Evolutionary conservation across 2,329 filamentous ascomycete genomes (phyloP).

Genomic region (Stemphylium vesicarium): DNA sequence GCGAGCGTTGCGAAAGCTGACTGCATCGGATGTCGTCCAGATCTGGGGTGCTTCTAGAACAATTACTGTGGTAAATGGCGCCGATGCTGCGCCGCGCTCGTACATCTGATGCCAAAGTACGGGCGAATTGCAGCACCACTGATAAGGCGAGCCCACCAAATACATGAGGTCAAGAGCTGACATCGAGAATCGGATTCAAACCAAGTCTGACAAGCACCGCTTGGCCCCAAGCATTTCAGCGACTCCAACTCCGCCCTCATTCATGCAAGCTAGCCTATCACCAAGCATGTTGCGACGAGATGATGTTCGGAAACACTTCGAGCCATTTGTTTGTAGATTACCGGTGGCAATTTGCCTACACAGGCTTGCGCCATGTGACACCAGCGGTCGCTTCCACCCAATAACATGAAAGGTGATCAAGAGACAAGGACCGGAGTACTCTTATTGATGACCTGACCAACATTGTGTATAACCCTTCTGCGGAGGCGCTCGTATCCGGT

Average conservation of each 20-base stretch:
- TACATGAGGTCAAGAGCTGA: too few species aligned
- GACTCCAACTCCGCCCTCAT: too few species aligned
- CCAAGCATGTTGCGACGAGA: neutral
- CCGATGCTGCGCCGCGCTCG: neutral
- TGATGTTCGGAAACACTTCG: neutral
- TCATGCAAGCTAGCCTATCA: neutral
- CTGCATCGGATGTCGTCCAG: neutral
- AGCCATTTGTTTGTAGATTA: neutral
- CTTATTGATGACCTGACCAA: neutral
- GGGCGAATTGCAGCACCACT: neutral
- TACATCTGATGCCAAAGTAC: neutral
- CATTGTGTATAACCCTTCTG: neutral
- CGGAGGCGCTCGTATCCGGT: neutral
- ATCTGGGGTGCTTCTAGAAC: conserved; percentile 25
- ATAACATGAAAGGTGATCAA: neutral
- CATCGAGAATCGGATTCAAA: too few species aligned
- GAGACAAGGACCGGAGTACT: neutral
- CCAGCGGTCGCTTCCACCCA: neutral
- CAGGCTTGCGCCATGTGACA: neutral
- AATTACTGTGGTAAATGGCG: neutral
- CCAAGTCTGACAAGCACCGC: too few species aligned
- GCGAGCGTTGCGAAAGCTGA: conserved; percentile 10
- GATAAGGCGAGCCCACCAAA: neutral
- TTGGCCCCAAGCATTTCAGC: too few species aligned
- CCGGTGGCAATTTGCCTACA: neutral